These are phyloP conservation scores for Ilex aquifolium DNA, from an alignment of 257 asterid species.

Conservation along the genomic window DNA sequence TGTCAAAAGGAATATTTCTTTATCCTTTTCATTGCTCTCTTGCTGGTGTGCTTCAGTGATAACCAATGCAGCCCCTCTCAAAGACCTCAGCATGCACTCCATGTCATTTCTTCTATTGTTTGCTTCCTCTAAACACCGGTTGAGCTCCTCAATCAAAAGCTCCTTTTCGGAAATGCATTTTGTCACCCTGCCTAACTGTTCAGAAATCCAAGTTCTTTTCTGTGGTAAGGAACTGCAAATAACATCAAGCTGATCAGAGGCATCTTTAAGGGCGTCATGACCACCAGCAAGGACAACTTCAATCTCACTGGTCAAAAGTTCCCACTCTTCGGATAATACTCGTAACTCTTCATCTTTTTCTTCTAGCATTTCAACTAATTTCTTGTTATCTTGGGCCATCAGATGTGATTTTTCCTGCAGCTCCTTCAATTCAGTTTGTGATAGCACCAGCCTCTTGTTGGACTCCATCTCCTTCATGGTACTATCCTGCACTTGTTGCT, in stretches of 20 bases:
- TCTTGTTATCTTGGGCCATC: constrained; percentile 45
- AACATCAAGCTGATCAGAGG: constrained; percentile 46
- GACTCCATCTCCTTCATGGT: constrained; percentile 59
- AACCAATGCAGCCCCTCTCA: constrained; percentile 85
- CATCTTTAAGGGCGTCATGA: constrained; percentile 60
- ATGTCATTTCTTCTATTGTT: constrained; percentile 52
- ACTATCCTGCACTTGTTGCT: constrained; percentile 64
- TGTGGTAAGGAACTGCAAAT: constrained; percentile 47
- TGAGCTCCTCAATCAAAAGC: constrained; percentile 55
- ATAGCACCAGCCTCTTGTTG: constrained; percentile 31
- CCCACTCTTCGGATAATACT: constrained; percentile 49
- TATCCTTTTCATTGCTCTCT: constrained; percentile 67
- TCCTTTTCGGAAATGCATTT: constrained; percentile 63
- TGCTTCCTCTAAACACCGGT: constrained; percentile 63
- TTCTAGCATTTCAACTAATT: constrained; percentile 41
- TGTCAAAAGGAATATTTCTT: constrained; percentile 41
- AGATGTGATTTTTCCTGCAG: constrained; percentile 38
- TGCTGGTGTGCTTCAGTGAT: constrained; percentile 83
- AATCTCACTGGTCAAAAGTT: constrained; percentile 45
- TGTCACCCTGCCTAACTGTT: constrained; percentile 63
- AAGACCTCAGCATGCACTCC: constrained; percentile 92
- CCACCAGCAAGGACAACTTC: constrained; percentile 69
- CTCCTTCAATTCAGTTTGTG: constrained; percentile 41
- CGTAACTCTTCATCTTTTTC: constrained; percentile 50
- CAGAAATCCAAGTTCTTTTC: constrained; percentile 47